These are phyloP conservation scores for Pseudogymnoascus sp. DNA, from an alignment of 2,329 filamentous ascomycete genomes.

Conservation along the genomic window DNA sequence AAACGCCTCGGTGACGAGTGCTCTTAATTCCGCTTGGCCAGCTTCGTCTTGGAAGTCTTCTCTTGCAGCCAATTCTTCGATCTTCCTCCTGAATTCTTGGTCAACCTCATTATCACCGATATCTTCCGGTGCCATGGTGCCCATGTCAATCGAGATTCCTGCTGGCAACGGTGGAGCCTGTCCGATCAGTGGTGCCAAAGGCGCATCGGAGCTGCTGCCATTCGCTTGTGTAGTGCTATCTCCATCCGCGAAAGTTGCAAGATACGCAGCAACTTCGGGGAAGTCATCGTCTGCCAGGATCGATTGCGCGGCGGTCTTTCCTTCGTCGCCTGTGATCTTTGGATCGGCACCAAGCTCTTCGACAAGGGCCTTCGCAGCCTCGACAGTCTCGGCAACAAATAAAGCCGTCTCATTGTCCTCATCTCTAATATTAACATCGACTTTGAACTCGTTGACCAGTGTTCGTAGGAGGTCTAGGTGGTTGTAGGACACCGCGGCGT, in stretches of 20 bases:
- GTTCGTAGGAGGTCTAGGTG: slow-evolving; percentile 71
- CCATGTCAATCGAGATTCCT: slow-evolving; percentile 69
- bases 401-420: slow-evolving; percentile 92
- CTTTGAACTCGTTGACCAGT: slow-evolving; percentile 67
- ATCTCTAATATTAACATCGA: slow-evolving; percentile 73
- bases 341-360: slow-evolving; percentile 71
- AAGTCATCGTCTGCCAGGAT: slow-evolving; percentile 72
- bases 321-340: slow-evolving; percentile 59
- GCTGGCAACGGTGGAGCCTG: slow-evolving; percentile 57
- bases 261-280: slow-evolving; percentile 63
- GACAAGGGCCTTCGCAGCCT: slow-evolving; percentile 69
- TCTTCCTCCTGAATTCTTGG: slow-evolving; percentile 72
- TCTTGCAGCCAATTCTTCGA: slow-evolving; percentile 78
- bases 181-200: not conserved
- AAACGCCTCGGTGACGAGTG: slow-evolving; percentile 73
- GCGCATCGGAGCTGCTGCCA: slow-evolving; percentile 14
- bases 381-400: slow-evolving; percentile 77
- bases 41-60: slow-evolving; percentile 76
- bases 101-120: slow-evolving; percentile 60
- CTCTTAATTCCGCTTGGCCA: slow-evolving; percentile 69
- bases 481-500: slow-evolving; percentile 88
- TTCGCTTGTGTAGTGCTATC: slow-evolving; percentile 24
- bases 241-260: slow-evolving; percentile 27
- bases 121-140: slow-evolving; percentile 59
- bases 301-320: slow-evolving; percentile 71